Base-by-base conservation (phyloP, 2,329 filamentous ascomycete species). In the Arthrobotrys conoides region DNA sequence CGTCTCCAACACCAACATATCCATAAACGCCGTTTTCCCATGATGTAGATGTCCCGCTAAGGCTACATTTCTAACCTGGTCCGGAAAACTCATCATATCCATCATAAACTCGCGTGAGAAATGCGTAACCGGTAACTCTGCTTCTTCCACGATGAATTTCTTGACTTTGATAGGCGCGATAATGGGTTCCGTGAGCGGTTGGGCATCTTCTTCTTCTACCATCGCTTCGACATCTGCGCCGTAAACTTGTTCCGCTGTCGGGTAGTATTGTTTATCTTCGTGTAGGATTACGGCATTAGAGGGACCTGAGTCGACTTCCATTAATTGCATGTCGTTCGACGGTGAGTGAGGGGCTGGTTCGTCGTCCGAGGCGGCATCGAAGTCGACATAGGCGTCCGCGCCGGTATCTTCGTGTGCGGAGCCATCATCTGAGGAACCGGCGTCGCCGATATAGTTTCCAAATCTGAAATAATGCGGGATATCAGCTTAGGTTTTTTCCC, bases 181-280 rank as follows among this genome's bases (percentile, higher is more conserved):
- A 79, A 99, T 98, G 36, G 96, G 96, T 83, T 97, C 90, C 33
- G 93, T 90, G 80, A 99, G 88, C 57, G 94, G 92, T 84, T 99
- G 96, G 76, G 94, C 92, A 87, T 99, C 96, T 86, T 98, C 96
- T 85, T 99, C 96, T 83, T 98, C 93, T 44, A 99, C 95, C 85
- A 97, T 86, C 0, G 95, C 96, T 86, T 99, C 96, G 82, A 99
- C 96, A 85, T 96, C 94, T 82, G 91, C 89, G 66, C 96, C 96
- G 84, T 98, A 99, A 49, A 97, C 91, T 85, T 99, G 96, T 83
- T 95, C 91, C 71, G 96, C 96, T n/a, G 94, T 97, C 33, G 96
- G 96, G 84, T 99, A 99, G 85, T 99, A 99, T 84, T 98, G 96
- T 85, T 99, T 99, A 86, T 99, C 96, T 87, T 99, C 96, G 86